A percentile compares a stretch with the other conserved stretches of the same genome.
Conservation (phyloP, 768 basidiomycete genomes). For the Punctularia strigosozonata region DNA sequence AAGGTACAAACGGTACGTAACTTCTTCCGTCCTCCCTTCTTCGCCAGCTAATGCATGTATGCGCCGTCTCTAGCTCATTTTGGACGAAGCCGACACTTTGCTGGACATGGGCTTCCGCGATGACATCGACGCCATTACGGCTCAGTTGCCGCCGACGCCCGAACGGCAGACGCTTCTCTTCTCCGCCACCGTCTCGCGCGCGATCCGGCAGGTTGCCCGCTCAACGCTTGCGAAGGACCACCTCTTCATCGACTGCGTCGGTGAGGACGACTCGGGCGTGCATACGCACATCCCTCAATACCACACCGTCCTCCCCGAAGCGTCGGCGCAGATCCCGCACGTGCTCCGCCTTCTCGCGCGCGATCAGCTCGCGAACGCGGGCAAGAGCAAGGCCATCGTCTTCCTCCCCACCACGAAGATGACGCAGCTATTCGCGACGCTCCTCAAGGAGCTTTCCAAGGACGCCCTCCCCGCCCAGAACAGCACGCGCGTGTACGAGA, state of each 20-base stretch:
- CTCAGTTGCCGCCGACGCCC: constrained; percentile 45
- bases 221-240: constrained; percentile 48
- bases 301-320: constrained; percentile 58
- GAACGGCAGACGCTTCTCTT: constrained; percentile 87
- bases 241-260: constrained; percentile 62
- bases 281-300: constrained; percentile 74
- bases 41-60: constrained; percentile 5
- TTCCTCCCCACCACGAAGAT: constrained; percentile 82
- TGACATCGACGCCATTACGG: constrained; percentile 66
- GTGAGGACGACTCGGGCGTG: constrained; percentile 47
- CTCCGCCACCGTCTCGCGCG: constrained; percentile 72
- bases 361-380: constrained; percentile 68
- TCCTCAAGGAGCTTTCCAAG: constrained; percentile 40
- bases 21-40: background rate
- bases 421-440: constrained; percentile 60
- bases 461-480: constrained; percentile 36
- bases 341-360: constrained; percentile 71
- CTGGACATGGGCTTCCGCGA: constrained; percentile 88
- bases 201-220: constrained; percentile 61
- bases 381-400: constrained; percentile 62
- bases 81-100: constrained; percentile 89
- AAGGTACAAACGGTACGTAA: constrained; percentile 46
- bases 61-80: constrained; percentile 44
- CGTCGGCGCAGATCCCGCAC: constrained; percentile 67
- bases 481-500: constrained; percentile 56